phyloP scores from a whole-genome alignment of 352 stramenopile species.

The Globisporangium splendens region DNA sequence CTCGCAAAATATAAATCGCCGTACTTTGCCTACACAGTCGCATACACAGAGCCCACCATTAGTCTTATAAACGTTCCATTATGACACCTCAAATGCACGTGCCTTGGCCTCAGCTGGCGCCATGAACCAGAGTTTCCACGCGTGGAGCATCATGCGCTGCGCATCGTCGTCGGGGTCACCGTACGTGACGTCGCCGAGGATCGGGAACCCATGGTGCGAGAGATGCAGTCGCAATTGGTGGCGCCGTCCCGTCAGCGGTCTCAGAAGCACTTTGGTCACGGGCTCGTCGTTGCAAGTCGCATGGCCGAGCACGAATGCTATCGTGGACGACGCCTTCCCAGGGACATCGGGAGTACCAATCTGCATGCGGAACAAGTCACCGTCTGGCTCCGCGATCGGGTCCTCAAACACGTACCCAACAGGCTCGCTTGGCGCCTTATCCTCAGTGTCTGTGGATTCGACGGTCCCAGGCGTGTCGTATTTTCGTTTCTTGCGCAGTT shows the following conservation, averaged over 20 bases:
- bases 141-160: conserved; percentile 83
- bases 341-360: conserved; percentile 34
- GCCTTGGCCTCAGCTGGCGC: conserved; percentile 38
- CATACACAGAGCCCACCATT: background rate
- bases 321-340: conserved; percentile 62
- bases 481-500: conserved; percentile 41
- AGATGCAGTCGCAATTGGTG: conserved; percentile 86
- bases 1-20: conserved; percentile 64
- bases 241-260: conserved; percentile 70
- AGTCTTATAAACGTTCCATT: background rate
- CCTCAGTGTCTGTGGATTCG: conserved; percentile 18
- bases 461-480: conserved; percentile 30
- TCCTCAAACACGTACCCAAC: conserved; percentile 79
- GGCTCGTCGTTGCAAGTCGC: conserved; percentile 40
- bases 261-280: conserved; percentile 82
- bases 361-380: conserved; percentile 63
- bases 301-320: conserved; percentile 77
- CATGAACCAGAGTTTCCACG: conserved; percentile 77
- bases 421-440: conserved; percentile 16
- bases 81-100: background rate
- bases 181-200: conserved; percentile 76
- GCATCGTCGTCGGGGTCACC: conserved; percentile 40
- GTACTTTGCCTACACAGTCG: conserved; percentile 35
- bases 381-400: conserved; percentile 61
- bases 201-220: conserved; percentile 69